Percentiles rank a stretch among this genome's conserved stretches.
Conservation (phyloP, 164 flowering plant species). For the Brasenia schreberi region DNA sequence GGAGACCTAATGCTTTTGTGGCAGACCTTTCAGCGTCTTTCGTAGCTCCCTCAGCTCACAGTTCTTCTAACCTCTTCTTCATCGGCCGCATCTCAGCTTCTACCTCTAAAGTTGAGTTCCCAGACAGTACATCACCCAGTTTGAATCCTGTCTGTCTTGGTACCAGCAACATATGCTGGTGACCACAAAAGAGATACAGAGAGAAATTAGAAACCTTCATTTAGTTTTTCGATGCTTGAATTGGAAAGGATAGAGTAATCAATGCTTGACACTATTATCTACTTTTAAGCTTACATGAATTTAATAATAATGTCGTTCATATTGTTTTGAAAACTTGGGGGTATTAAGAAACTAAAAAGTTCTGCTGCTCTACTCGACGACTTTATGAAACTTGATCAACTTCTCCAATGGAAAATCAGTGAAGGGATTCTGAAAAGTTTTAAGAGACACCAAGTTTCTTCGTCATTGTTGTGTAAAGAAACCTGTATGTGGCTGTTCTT, state of each 20-base stretch:
- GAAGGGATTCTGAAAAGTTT: background rate
- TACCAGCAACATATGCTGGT: constrained; percentile 60
- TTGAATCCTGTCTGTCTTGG: constrained; percentile 21
- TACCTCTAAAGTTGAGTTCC: constrained; percentile 23
- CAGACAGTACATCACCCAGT: constrained; percentile 44
- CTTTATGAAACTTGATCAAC: background rate
- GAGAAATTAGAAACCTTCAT: no score
- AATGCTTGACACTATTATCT: no score
- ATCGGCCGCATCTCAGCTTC: constrained; percentile 24
- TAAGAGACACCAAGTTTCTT: background rate
- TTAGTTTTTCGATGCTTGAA: no score
- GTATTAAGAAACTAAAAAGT: background rate
- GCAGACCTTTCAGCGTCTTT: constrained; percentile 12
- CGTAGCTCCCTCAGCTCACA: constrained; percentile 13
- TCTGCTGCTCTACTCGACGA: background rate
- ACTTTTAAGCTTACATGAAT: no score
- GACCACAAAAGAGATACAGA: no score
- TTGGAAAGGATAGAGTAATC: background rate
- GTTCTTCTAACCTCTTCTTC: constrained; percentile 26
- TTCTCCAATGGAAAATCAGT: background rate
- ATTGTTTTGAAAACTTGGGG: background rate
- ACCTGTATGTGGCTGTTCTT: background rate
- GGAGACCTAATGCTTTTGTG: constrained; percentile 48
- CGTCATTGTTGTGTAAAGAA: background rate
- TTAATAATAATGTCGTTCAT: no score